Percentiles rank a stretch among this genome's conserved stretches.
Evolutionary conservation across 1,139 yeast species (phyloP).

Genomic region (Meyerozyma elateridarum): DNA sequence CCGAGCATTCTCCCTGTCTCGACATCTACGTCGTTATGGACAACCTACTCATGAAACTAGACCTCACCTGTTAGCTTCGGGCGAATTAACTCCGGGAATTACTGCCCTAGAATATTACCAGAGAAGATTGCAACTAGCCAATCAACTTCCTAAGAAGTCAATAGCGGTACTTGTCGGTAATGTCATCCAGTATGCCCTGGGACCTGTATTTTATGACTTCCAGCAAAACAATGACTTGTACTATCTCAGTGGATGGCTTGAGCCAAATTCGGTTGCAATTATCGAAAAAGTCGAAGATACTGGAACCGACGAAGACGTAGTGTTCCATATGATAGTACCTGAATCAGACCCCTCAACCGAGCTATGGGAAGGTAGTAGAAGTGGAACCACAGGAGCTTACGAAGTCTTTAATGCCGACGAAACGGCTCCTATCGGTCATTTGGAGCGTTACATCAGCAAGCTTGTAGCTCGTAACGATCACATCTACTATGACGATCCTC

Average conservation of each 20-base stretch:
- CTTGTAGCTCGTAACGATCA: constrained; percentile 43
- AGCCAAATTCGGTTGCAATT: constrained; percentile 78
- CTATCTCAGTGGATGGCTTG: constrained; percentile 90
- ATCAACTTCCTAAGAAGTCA: constrained; percentile 56
- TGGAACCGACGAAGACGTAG: constrained; percentile 47
- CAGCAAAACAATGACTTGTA: constrained; percentile 87
- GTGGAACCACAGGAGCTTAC: constrained; percentile 78
- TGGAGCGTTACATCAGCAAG: constrained; percentile 39
- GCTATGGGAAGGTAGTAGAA: constrained; percentile 91
- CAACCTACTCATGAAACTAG: constrained; percentile 87
- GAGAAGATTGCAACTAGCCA: constrained; percentile 58
- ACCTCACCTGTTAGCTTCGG: constrained; percentile 67
- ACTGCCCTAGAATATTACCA: constrained; percentile 75
- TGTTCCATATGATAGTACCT: constrained; percentile 79
- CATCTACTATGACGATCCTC: constrained; percentile 47
- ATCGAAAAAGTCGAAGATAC: constrained; percentile 55
- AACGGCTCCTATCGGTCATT: constrained; percentile 47
- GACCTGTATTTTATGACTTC: constrained; percentile 85
- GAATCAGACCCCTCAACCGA: constrained; percentile 74
- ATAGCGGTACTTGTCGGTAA: constrained; percentile 74
- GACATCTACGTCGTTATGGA: constrained; percentile 32
- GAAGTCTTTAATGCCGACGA: constrained; percentile 86
- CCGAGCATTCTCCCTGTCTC: constrained; percentile 1
- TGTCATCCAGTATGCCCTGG: constrained; percentile 72
- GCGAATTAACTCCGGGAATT: constrained; percentile 87